phyloP scores from a whole-genome alignment of 345 rosid genomes.

The Clarkia xantiana region DNA sequence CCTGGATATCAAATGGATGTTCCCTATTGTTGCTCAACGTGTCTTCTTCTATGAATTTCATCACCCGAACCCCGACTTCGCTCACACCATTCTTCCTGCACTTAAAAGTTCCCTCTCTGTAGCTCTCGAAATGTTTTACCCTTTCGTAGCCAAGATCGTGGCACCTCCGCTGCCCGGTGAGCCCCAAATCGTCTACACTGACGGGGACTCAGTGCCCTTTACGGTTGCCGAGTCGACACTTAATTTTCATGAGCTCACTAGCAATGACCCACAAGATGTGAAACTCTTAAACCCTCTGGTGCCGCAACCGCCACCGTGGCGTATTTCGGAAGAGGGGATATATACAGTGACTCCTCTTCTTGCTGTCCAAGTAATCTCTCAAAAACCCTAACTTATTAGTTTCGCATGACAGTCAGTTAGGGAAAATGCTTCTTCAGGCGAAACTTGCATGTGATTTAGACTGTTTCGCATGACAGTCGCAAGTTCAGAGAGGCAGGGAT shows the following conservation, averaged over 20 bases:
- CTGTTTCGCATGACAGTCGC: too few relatives aligned
- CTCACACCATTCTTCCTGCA: conserved; percentile 16
- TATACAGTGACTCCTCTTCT: not conserved
- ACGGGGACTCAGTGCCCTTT: conserved; percentile 1
- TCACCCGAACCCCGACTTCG: conserved; percentile 16
- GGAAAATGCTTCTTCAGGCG: too few relatives aligned
- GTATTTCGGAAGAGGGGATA: not conserved
- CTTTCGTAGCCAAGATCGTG: conserved; percentile 15
- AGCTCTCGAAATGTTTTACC: conserved; percentile 32
- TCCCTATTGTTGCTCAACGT: conserved; percentile 9
- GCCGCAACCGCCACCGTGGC: not conserved
- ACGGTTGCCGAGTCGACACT: conserved; percentile 6
- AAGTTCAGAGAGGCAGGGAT: too few relatives aligned
- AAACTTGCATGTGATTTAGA: too few relatives aligned
- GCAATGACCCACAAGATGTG: not conserved
- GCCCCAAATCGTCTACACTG: conserved; percentile 1
- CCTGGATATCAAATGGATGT: conserved; percentile 18
- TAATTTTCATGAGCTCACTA: not conserved
- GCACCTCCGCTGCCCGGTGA: too few relatives aligned
- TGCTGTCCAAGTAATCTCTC: not conserved
- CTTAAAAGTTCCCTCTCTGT: conserved; percentile 34
- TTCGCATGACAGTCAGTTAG: too few relatives aligned
- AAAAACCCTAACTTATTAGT: too few relatives aligned
- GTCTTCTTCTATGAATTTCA: conserved; percentile 22
- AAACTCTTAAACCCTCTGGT: not conserved